A percentile compares a stretch with the other conserved stretches of the same genome.
Conservation (phyloP, 805 yeast genomes). For the Cyberlindnera galapagoensis region DNA sequence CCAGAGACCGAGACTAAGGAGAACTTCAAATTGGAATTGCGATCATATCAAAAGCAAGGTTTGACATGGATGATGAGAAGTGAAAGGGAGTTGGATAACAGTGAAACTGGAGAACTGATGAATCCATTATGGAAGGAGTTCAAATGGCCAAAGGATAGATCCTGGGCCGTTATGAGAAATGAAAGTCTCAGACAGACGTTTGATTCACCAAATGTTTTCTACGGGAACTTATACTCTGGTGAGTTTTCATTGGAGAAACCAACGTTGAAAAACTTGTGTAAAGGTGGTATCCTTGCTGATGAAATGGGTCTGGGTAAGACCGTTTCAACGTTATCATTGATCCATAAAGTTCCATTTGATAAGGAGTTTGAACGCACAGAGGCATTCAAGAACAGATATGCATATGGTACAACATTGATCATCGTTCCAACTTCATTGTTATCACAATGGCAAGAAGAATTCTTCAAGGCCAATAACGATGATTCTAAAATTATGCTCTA, state of each 20-base stretch:
- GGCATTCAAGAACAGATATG: constrained; percentile 36
- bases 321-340: constrained; percentile 68
- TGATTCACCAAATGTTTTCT: constrained; percentile 37
- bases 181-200: constrained; percentile 7
- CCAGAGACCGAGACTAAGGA: constrained; percentile 53
- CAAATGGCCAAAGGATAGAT: constrained; percentile 59
- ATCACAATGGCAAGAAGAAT: constrained; percentile 89
- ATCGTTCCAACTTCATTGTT: constrained; percentile 87
- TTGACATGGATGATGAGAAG: constrained; percentile 84
- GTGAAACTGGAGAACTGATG: constrained; percentile 37
- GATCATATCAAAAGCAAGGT: constrained; percentile 81
- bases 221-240: constrained; percentile 75
- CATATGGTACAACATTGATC: constrained; percentile 65
- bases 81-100: constrained; percentile 53
- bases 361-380: constrained; percentile 8
- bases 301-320: constrained; percentile 98
- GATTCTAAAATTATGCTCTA: constrained; percentile 50
- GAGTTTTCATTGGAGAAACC: constrained; percentile 69
- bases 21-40: constrained; percentile 48
- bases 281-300: constrained; percentile 90
- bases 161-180: constrained; percentile 29
- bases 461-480: constrained; percentile 47
- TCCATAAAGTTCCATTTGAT: constrained; percentile 61
- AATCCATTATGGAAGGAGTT: constrained; percentile 85
- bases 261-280: constrained; percentile 46